A percentile compares a stretch with the other conserved stretches of the same genome.
Evolutionary conservation across 305 asterid species (phyloP).

Genomic region (Fraxinus xanthoxyloides): DNA sequence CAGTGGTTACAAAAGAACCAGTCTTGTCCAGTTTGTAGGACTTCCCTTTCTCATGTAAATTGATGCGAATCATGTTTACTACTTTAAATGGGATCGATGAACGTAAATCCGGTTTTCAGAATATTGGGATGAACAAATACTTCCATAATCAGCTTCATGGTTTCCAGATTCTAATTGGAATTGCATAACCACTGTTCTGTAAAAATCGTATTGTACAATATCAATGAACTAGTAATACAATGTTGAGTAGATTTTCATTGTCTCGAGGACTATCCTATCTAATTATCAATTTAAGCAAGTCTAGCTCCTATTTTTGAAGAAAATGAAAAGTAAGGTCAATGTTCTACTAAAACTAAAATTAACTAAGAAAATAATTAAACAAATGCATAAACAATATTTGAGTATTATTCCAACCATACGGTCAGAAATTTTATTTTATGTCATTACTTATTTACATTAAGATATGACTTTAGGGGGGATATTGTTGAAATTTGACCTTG

Average conservation of each 20-base stretch:
- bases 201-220: background rate
- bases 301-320: too few relatives aligned
- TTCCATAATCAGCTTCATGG: background rate
- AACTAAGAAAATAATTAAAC: too few relatives aligned
- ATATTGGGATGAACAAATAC: background rate
- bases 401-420: too few relatives aligned
- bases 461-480: too few relatives aligned
- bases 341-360: too few relatives aligned
- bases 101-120: background rate
- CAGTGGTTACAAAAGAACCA: slow-evolving; percentile 47
- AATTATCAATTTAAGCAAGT: too few relatives aligned
- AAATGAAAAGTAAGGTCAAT: background rate
- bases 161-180: background rate
- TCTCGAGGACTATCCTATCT: too few relatives aligned
- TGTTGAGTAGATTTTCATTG: too few relatives aligned
- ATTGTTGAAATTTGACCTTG: too few relatives aligned
- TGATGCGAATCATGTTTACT: background rate
- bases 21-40: slow-evolving; percentile 60
- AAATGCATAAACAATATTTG: too few relatives aligned
- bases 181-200: background rate
- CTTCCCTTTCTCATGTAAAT: slow-evolving; percentile 21
- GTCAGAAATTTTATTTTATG: too few relatives aligned
- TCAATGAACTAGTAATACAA: background rate
- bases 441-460: too few relatives aligned
- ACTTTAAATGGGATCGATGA: background rate